Evolutionary conservation across 352 stramenopile genomes (phyloP).

Genomic region (Thalassiosira sp.): DNA sequence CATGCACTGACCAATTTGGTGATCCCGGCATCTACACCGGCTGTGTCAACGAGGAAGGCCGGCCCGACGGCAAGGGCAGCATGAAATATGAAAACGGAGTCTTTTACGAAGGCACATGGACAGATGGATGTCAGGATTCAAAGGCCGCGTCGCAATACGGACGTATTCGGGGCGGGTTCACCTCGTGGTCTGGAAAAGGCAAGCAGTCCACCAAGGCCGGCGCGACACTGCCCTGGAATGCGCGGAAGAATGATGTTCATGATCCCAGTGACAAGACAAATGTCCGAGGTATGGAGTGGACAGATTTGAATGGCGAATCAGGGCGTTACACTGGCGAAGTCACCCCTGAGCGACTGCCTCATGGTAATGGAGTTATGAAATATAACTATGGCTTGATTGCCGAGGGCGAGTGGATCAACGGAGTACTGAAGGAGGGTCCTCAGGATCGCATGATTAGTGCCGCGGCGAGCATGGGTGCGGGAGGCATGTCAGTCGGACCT

Average conservation of each 20-base stretch:
- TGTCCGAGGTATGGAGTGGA: conserved; percentile 60
- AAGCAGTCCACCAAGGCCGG: conserved; percentile 44
- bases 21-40: conserved; percentile 53
- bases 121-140: conserved; percentile 52
- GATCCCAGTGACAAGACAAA: conserved; percentile 41
- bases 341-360: conserved; percentile 40
- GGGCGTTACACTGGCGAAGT: conserved; percentile 57
- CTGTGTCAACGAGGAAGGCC: conserved; percentile 41
- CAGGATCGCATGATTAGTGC: conserved; percentile 55
- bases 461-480: conserved; percentile 6
- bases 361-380: conserved; percentile 55
- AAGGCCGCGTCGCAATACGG: conserved; percentile 43
- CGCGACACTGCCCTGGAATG: conserved; percentile 51
- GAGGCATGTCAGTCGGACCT: conserved; percentile 31
- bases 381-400: conserved; percentile 55
- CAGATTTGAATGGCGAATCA: conserved; percentile 50
- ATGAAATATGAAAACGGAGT: conserved; percentile 67
- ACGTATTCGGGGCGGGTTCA: conserved; percentile 55
- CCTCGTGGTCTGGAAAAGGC: conserved; percentile 48
- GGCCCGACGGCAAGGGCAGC: conserved; percentile 44
- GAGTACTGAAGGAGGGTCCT: conserved; percentile 54
- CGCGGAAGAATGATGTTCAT: conserved; percentile 38
- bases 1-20: conserved; percentile 53
- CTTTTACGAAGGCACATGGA: conserved; percentile 55
- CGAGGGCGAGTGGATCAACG: conserved; percentile 51